A percentile compares a stretch with the other conserved stretches of the same genome.
Conservation (phyloP, 345 rosid genomes). For the Brassica nigra region DNA sequence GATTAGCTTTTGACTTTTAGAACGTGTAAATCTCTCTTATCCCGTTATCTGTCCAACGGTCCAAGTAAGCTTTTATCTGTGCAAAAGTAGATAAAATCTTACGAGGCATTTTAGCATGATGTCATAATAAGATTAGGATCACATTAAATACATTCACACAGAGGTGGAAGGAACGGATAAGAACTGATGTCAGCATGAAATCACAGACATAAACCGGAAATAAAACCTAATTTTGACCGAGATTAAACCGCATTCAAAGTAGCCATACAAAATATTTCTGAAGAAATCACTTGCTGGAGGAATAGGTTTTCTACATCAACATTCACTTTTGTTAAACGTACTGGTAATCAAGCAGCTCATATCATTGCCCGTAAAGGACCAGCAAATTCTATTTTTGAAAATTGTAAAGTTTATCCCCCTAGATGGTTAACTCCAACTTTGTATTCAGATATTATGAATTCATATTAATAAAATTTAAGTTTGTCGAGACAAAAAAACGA, state of each 20-base stretch:
- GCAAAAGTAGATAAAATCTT: slow-evolving; percentile 11
- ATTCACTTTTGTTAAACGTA: no score
- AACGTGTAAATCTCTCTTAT: slow-evolving; percentile 16
- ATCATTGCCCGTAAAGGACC: no score
- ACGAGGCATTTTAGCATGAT: not conserved
- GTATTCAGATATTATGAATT: no score
- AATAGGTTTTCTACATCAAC: no score
- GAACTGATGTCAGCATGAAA: not conserved
- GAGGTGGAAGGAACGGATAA: not conserved
- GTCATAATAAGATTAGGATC: not conserved
- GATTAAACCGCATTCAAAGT: not conserved
- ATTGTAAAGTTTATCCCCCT: no score
- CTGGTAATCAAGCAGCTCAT: no score
- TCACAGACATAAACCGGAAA: not conserved
- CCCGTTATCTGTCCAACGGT: not conserved
- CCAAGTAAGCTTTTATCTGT: not conserved
- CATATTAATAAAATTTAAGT: no score
- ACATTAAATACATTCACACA: not conserved
- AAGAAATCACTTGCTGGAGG: no score
- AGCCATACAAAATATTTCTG: not conserved
- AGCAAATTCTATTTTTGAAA: no score
- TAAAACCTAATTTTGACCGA: not conserved
- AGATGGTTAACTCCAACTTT: no score
- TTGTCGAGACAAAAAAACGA: no score
- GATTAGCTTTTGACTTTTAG: not conserved